Base-by-base conservation (phyloP, 2,329 filamentous ascomycete genomes). In the Neonectria magnoliae region DNA sequence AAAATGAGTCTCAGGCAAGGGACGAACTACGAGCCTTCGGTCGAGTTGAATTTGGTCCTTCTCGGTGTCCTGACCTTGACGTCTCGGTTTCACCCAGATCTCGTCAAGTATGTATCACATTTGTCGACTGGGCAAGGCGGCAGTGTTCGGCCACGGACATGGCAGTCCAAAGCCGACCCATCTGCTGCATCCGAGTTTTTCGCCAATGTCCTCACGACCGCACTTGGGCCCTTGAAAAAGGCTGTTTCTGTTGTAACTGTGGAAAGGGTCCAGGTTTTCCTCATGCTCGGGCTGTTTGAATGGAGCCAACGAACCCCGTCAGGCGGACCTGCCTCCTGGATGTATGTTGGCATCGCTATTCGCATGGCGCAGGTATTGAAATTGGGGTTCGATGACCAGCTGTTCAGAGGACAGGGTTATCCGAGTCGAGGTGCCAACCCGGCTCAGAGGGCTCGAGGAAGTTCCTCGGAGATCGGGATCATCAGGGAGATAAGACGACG, bases 251-350 rank as follows among this genome's bases (percentile, higher is more conserved):
- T 77, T 10, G 84, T 87, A 5, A 88, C 87, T 1, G 80, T 92
- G 4, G 88, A 91, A 64, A 84, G 88, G 16, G 87, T 89, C 1
- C 90, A 93, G 68, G 88, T 90, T 1, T 84, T 89, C 50, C 81
- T 93, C 10, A 92, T 93, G 90, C 81, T 93, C 8, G 88, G 87
- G 1, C 80, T 92, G 11, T 91, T 93, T 66, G 90, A 93, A 67
- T 93, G 90, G 90, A 88, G 88, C 11, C 89, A 90, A 75, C 84
- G 85, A 9, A 81, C 84, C 6, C 79, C 79, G 5, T 79, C 79
- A 1, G 82, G 81, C 66, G 90, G 89, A 1, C 77, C 85, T 20
- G 85, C 85, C 44, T 89, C 90, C 14, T 93, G 90, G 87, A 84
- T 90, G 74, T 88, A 87, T 64, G 82, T 93, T 31, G 89, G 89